Evolutionary conservation across 768 basidiomycete genomes (phyloP), one percentile per base, ranked within the genome.

Genomic region (Hebeloma cylindrosporum): DNA sequence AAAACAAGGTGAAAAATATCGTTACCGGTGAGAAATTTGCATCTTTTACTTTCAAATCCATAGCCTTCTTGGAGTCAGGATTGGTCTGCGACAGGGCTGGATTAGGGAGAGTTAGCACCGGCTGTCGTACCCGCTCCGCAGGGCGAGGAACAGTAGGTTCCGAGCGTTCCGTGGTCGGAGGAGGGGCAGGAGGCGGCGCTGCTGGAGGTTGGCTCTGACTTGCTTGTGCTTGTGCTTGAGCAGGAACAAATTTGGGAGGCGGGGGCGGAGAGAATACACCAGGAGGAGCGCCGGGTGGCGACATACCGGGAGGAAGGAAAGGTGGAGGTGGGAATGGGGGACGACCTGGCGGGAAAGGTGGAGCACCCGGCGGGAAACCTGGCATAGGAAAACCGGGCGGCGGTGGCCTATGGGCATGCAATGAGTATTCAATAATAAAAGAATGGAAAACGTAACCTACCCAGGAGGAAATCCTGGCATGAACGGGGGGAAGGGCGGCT

Each of bases 21-120:
- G 33, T n/a, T 53, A 90, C 90, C 3, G 88, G 85, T 45, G 79
- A 81, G 61, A 88, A 90, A 58, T 91, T 89, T 0, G 89, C 67
- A 57, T 93, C 86, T 10, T 68, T 60, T 63, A 83, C 88, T 62
- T 90, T 86, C 32, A 93, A 70, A 17, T 75, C 74, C 1, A 86
- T 88, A 10, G 73, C 68, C 62, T 89, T 88, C 73, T 90, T 92
- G 58, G 88, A 80, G 1, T 79, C 72, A 10, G 84, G 78, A 56
- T 87, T 84, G 10, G 74, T 80, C 67, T 90, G 86, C 14, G 73
- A 69, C 28, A 80, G 63, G 4, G 72, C 65, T 7, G 77, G 72
- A 55, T 82, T 75, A 1, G 86, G 87, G 27, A 88, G 64, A 3
- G 61, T 68, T 11, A 70, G 66, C 40, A 58, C 45, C 33, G 60